Evolutionary conservation across 441 rosid species (phyloP), one percentile per base, ranked within the genome.

Genomic region (Erodium chrysanthum): DNA sequence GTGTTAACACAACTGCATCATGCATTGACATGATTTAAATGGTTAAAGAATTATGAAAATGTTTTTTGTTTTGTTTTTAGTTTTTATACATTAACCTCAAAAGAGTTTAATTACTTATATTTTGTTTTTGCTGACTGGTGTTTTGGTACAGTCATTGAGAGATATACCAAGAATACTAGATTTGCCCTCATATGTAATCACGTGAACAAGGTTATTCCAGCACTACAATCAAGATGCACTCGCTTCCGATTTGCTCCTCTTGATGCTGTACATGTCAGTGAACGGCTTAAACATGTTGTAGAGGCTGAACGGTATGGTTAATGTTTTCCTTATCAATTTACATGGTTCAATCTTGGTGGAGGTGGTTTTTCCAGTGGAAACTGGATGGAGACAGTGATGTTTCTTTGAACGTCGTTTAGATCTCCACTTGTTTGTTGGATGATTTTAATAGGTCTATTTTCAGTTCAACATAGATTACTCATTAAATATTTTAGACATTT

Each of bases 211-310:
- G 90, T 94, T 75, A 94, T 94, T 75, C 96, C 99, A 25, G 99
- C 99, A 40, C 79, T 94, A 67, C 97, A 94, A 76, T 94, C 99
- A 63, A 83, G 97, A 80, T 94, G 96, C 76, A 94, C 97, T 48
- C 85, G 99, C 48, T 94, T 94, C 75, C 84, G 96, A 56, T 94
- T 91, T 80, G 92, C 99, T 15, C 99, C 97, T 65, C 99, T 94
- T 73, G 94, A 91, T 73, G 81, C 84, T 71, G 60, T 76, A 64
- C 85, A 89, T 73, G 88, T 94, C 66, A 75, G 81, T 65, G 90
- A 85, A 73, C 86, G 96, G 68, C 96, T 91, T 67, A 94, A 85
- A 69, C 90, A 88, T 82, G 97, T 94, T 42, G 68, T 87, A 71
- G 76, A 84, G 69, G 84, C 90, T 70, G 97, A 94, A 81, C 79